Base-by-base conservation (phyloP, 2,329 filamentous ascomycete genomes). In the Trichoderma semiorbis region DNA sequence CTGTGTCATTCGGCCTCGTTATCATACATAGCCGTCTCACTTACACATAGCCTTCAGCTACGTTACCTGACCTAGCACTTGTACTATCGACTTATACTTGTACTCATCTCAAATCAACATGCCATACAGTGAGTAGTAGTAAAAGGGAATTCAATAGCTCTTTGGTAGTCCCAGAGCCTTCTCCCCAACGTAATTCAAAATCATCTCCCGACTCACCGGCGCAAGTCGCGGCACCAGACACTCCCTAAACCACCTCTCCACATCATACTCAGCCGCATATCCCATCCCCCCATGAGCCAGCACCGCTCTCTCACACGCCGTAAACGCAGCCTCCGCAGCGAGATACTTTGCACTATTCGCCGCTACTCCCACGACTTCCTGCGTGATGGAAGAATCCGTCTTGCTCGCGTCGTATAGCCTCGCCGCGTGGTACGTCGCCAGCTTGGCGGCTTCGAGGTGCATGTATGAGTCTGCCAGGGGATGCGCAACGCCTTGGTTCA, bases 311-410 rank as follows among this genome's bases (percentile, higher is more conserved):
- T 91, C 89, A 74, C 89, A 91, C 2, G 89, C 88, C 50, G 82
- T 84, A 73, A 90, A 91, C 0, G 89, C 89, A 4, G 89, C 88
- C 77, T 91, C 90, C 0, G 88, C 89, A 2, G 90, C 90, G 76
- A 93, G 77, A 74, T 92, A 93, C 80, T 94, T 93, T 47, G 90
- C 91, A 74, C 88, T 90, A 79, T 93, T 90, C 75, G 89, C 88
- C 53, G 89, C 89, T 1, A 92, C 85, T 0, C 90, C 91, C 0
- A 93, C 82, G 0, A 86, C 84, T 53, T 89, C 84, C 65, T 85
- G 85, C 1, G 84, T 85, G 53, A 90, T 84, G 0, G 82, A 84
- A 7, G 80, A 74, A 71, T 90, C 89, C 2, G 82, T 83, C 68
- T 78, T 83, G 74, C 85, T 84, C 26, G 81, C 80, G 76, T 91